Base-by-base conservation (phyloP, 305 asterid species). In the Fraxinus floribunda region DNA sequence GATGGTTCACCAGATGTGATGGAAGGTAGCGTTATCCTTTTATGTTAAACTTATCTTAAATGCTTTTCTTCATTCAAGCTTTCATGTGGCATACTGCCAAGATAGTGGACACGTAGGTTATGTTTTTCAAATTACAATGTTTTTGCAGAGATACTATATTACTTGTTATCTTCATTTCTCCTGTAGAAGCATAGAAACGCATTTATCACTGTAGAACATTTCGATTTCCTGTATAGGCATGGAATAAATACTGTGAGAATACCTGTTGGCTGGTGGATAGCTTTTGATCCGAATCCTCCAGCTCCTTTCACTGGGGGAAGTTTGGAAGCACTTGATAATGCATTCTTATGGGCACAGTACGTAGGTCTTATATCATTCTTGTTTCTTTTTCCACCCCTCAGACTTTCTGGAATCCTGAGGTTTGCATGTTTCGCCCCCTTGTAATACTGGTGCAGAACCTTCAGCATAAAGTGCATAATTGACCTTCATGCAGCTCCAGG, bases 261-360 rank as follows among this genome's bases (percentile, higher is more conserved):
- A 83, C 98, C 98, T 0, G 95, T 94, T 49, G 97, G 98, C 18
- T 94, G 98, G 98, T 94, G 97, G 98, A 91, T 93, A 81, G 97
- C 93, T 49, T 91, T 79, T 6, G 95, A 90, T 89, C 87, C 92
- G 18, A 52, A 83, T 29, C 97, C 97, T 79, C 97, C 97, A 0
- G 90, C 92, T 66, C 97, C 98, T 62, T 93, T 88, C 75, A 75
- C 92, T 9, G 93, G 91, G 24, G 98, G 97, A 41, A 88, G 89
- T 49, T 83, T 91, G 73, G 92, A 91, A 87, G 95, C 97, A 76
- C 93, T 93, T 30, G 97, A 94, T 85, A 89, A 93, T 84, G 97
- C 97, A 73, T 93, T 94, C 85, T 80, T 89, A 15, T 93, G 97
- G 98, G 97, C 97, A 26, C 94, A 89, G 97, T 94, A 85, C 57